Conservation (phyloP, 2,329 filamentous ascomycete species). For the Penicillium janthinellum region DNA sequence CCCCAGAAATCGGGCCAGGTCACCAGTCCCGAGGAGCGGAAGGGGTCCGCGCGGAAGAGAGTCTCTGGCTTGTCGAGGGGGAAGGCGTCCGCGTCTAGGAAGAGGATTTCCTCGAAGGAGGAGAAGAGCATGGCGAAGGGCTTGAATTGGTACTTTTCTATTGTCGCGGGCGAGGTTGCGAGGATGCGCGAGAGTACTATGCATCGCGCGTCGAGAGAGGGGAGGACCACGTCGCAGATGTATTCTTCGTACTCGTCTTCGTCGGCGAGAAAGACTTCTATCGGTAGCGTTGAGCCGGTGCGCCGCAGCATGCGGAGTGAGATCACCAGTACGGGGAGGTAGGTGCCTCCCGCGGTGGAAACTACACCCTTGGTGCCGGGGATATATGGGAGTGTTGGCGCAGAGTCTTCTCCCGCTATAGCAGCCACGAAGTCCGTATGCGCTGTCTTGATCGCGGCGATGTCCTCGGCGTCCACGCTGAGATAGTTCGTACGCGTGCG, state of each 20-base stretch:
- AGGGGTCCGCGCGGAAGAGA: slow-evolving; percentile 47
- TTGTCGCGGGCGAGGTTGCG: slow-evolving; percentile 31
- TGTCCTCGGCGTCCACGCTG: slow-evolving; percentile 9
- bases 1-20: slow-evolving; percentile 44
- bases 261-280: slow-evolving; percentile 50
- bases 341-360: slow-evolving; percentile 48
- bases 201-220: slow-evolving; percentile 46
- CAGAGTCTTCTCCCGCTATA: slow-evolving; percentile 23
- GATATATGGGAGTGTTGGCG: slow-evolving; percentile 37
- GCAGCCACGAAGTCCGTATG: slow-evolving; percentile 40
- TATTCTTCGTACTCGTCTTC: slow-evolving; percentile 45
- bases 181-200: slow-evolving; percentile 50
- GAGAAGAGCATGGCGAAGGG: slow-evolving; percentile 53
- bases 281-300: slow-evolving; percentile 46
- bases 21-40: slow-evolving; percentile 42
- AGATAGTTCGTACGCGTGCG: slow-evolving; percentile 12
- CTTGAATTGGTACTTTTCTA: slow-evolving; percentile 53
- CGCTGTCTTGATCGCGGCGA: slow-evolving; percentile 33
- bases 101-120: slow-evolving; percentile 53
- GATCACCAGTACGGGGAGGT: slow-evolving; percentile 48
- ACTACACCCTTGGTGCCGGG: slow-evolving; percentile 47
- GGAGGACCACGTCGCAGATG: slow-evolving; percentile 48
- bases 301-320: slow-evolving; percentile 50
- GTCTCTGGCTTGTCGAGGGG: slow-evolving; percentile 46
- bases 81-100: slow-evolving; percentile 53